Evolutionary conservation across 2,329 filamentous ascomycete species (phyloP), one percentile per base, ranked within the genome.

Genomic region (Ceratocystis variospora): DNA sequence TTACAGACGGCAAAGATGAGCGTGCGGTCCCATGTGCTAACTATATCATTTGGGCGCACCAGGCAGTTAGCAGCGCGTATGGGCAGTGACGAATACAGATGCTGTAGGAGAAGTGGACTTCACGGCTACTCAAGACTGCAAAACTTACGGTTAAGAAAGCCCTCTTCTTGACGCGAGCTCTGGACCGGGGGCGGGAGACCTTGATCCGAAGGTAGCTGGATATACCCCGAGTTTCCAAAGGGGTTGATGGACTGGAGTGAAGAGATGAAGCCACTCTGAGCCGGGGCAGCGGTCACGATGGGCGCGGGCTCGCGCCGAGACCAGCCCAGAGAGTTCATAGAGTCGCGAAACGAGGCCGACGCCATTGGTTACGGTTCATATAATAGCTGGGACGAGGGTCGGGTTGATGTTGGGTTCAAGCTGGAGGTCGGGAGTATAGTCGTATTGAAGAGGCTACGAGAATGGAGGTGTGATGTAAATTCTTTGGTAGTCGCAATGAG

Each of bases 1-100:
- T 96, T 96, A 79, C 93, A 95, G 73, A 87, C 90, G 70, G 84
- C 87, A 77, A 99, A 99, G 72, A 97, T 84, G 75, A 99, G 81
- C 74, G 97, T 79, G 67, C 93, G 89, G 78, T 99, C 94, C 94
- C 93, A 97, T 78, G 93, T 85, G 79, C 90, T 96, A 79, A 99
- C 94, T 97, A 77, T 73, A 72, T 72, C 68, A 69, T 70, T 70
- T 69, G 71, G 73, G 69, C 64, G 67, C 68, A 61, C 48, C 55
- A 70, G 57, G 68, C 71, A 67, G 68, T 67, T 25, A 68, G 53
- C 50, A 63, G 63, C 45, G 4, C 19, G 55, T 65, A 63, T 22
- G 8, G 31, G 5, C 8, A 19, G 17, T 28, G 10, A 3, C 2
- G 22, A 22, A 17, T 45, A 31, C 25, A 33, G 28, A 31, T 19